Percentiles rank a stretch among this genome's conserved stretches.
These are phyloP conservation scores for Ramaria rubella DNA, from an alignment of 768 basidiomycete species.

Conservation along the genomic window DNA sequence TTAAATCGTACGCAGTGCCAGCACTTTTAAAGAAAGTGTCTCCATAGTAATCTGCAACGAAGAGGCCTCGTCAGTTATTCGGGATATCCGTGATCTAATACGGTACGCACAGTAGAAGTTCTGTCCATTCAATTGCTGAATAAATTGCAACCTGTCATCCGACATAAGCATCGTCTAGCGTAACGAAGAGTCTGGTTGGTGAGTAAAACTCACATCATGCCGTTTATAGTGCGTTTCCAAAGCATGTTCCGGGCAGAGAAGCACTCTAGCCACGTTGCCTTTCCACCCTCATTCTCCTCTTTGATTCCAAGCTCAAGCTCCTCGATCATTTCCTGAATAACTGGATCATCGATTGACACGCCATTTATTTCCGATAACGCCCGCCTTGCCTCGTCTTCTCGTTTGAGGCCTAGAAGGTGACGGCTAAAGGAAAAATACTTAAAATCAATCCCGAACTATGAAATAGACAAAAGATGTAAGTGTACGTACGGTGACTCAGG, in stretches of 20 bases:
- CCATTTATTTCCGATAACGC: constrained; percentile 65
- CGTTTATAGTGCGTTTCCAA: constrained; percentile 69
- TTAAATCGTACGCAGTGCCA: constrained; percentile 46
- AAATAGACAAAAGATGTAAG: not conserved
- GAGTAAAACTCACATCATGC: constrained; percentile 50
- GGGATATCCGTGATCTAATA: not conserved
- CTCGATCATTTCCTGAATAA: constrained; percentile 54
- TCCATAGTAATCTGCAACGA: constrained; percentile 64
- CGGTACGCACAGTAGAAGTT: constrained; percentile 63
- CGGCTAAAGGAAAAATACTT: constrained; percentile 36
- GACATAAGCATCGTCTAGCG: not conserved
- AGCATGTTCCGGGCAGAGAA: constrained; percentile 62
- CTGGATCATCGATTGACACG: constrained; percentile 47
- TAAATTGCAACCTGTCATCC: constrained; percentile 47
- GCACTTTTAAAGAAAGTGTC: constrained; percentile 76
- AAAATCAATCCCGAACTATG: not conserved
- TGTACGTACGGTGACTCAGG: constrained; percentile 67
- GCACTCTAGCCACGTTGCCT: constrained; percentile 73
- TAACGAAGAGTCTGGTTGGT: not conserved
- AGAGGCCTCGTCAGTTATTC: not conserved
- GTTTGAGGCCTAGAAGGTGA: constrained; percentile 57
- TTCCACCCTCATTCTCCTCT: constrained; percentile 74
- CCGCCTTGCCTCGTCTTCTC: constrained; percentile 45
- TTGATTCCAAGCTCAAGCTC: constrained; percentile 61
- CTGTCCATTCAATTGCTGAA: constrained; percentile 76